A percentile compares a stretch with the other conserved stretches of the same genome.
Conservation (phyloP, 2,329 filamentous ascomycete species). For the Claviceps sp. region DNA sequence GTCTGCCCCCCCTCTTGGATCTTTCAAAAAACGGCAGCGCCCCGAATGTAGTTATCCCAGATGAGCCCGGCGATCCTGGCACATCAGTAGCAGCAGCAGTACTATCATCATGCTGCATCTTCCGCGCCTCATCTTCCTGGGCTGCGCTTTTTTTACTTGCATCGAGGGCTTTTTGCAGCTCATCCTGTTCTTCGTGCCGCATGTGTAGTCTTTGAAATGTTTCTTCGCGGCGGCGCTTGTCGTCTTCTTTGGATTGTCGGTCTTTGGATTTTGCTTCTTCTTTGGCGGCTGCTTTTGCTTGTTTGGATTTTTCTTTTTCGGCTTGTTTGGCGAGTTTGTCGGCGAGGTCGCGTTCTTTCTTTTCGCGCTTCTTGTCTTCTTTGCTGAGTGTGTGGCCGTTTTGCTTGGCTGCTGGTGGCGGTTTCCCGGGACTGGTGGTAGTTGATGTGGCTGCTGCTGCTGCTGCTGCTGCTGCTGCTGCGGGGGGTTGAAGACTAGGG, state of each 20-base stretch:
- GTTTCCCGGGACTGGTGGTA: constrained; percentile 6
- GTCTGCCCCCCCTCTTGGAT: constrained; percentile 61
- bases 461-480: not conserved
- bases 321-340: constrained; percentile 46
- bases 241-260: constrained; percentile 15
- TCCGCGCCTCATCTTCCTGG: constrained; percentile 33
- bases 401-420: constrained; percentile 14
- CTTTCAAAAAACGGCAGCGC: constrained; percentile 44
- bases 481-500: constrained; percentile 2
- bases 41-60: constrained; percentile 17
- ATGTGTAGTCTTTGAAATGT: constrained; percentile 39
- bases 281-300: constrained; percentile 24
- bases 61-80: not conserved
- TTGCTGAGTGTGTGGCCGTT: constrained; percentile 31
- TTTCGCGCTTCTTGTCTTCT: constrained; percentile 51
- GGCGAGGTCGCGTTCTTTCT: constrained; percentile 48
- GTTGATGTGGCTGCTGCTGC: not conserved
- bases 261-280: constrained; percentile 15
- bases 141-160: constrained; percentile 50
- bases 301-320: constrained; percentile 20
- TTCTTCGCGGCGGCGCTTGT: constrained; percentile 33
- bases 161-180: constrained; percentile 50
- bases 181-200: constrained; percentile 44
- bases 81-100: not conserved
- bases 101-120: constrained; percentile 20